A percentile compares a stretch with the other conserved stretches of the same genome.
Evolutionary conservation across 179 eudicot genomes (phyloP).

Genomic region (Gypsophila paniculata): DNA sequence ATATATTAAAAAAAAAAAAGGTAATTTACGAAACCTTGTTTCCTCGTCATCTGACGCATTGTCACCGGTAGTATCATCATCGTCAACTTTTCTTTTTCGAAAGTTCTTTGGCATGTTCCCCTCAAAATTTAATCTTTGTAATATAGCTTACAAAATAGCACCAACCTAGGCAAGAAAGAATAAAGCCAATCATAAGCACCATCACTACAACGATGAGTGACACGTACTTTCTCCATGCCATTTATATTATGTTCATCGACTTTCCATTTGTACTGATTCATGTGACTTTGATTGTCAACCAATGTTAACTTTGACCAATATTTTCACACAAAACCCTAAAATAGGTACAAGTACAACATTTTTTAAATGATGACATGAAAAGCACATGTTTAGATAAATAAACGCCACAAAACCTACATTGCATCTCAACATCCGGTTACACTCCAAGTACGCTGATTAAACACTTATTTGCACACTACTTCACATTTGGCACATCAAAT

Average conservation of each 20-base stretch:
- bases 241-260: neutral
- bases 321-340: no score
- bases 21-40: conserved; percentile 48
- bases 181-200: neutral
- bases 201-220: neutral
- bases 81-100: conserved; percentile 48
- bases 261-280: neutral
- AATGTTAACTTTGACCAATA: no score
- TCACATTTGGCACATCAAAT: no score
- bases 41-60: conserved; percentile 44
- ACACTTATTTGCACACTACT: no score
- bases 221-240: neutral
- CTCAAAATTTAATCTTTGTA: neutral
- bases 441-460: no score
- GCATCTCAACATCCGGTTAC: no score
- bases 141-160: neutral
- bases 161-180: neutral
- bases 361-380: neutral
- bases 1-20: no score
- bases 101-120: conserved; percentile 48
- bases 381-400: no score
- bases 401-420: no score
- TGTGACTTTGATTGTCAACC: neutral
- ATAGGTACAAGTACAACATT: neutral
- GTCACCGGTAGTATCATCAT: conserved; percentile 28